Evolutionary conservation across 2,329 filamentous ascomycete genomes (phyloP).

Genomic region (Plenodomus tracheiphilus): DNA sequence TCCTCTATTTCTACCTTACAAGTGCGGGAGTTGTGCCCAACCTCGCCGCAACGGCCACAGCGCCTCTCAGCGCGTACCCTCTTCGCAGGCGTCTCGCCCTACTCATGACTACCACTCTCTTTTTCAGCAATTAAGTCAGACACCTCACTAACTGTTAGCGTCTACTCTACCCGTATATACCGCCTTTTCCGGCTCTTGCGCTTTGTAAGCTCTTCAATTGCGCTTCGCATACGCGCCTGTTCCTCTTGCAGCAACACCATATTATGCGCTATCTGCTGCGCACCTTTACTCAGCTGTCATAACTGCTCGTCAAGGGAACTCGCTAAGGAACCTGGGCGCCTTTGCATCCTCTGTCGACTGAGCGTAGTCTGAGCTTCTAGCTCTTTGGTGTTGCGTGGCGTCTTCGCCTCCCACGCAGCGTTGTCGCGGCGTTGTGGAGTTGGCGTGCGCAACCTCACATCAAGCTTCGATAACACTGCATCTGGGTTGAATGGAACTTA

Average conservation of each 20-base stretch:
- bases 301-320: constrained; percentile 7
- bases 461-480: constrained; percentile 38
- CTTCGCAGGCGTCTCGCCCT: too few relatives aligned
- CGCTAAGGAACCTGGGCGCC: constrained; percentile 3
- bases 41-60: not conserved
- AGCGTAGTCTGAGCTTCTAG: constrained; percentile 9
- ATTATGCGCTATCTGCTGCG: constrained; percentile 9
- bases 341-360: constrained; percentile 8
- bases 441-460: constrained; percentile 20
- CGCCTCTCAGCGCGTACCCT: too few relatives aligned
- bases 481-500: constrained; percentile 39
- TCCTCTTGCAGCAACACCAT: constrained; percentile 8
- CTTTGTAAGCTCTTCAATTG: constrained; percentile 6
- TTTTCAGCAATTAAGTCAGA: not conserved
- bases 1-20: not conserved
- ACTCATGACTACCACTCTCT: not conserved
- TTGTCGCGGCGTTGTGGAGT: constrained; percentile 1
- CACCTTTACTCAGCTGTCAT: constrained; percentile 10
- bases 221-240: not conserved
- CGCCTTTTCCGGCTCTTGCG: not conserved
- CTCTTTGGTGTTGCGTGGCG: constrained; percentile 8
- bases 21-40: not conserved
- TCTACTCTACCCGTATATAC: constrained; percentile 1
- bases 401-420: constrained; percentile 6
- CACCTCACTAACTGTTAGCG: not conserved